phyloP scores from a whole-genome alignment of 2,329 filamentous ascomycete species.

The Plectosphaerella sp. region DNA sequence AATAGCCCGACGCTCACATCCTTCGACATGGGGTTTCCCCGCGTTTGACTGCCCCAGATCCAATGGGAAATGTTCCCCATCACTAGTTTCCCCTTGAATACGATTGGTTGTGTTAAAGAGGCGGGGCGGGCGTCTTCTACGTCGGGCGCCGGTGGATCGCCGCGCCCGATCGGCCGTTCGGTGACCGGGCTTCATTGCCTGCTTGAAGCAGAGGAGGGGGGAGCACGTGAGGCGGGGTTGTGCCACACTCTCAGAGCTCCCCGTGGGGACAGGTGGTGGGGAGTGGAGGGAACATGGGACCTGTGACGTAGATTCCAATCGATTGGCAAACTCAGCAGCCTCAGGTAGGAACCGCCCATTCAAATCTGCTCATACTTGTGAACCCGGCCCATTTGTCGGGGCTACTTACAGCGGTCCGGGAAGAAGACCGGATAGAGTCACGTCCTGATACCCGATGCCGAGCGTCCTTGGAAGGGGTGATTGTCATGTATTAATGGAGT shows the following conservation, averaged over 20 bases:
- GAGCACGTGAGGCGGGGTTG: background rate
- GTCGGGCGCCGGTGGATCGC: conserved; percentile 1
- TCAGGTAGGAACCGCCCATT: background rate
- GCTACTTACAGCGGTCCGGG: conserved; percentile 1
- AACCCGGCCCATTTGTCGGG: conserved; percentile 2
- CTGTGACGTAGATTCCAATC: background rate
- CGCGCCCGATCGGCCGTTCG: conserved; percentile 1
- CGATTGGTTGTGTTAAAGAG: background rate
- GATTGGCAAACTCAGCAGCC: background rate
- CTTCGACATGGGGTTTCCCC: background rate
- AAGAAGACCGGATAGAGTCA: conserved; percentile 1
- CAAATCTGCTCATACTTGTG: background rate
- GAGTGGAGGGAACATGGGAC: background rate
- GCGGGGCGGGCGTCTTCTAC: conserved; percentile 1
- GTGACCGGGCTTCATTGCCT: conserved; percentile 1
- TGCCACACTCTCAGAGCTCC: conserved; percentile 1
- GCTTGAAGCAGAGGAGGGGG: conserved; percentile 1
- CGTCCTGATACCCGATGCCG: conserved; percentile 1
- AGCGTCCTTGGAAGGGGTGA: conserved; percentile 1
- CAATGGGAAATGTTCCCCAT: background rate
- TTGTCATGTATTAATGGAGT: conserved; percentile 1
- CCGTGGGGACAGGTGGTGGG: background rate
- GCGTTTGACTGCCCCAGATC: background rate
- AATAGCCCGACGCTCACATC: background rate
- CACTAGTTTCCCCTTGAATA: background rate